These are phyloP conservation scores for Apiotrichum sp. DNA, from an alignment of 1,284 basidiomycete species.

Conservation along the genomic window DNA sequence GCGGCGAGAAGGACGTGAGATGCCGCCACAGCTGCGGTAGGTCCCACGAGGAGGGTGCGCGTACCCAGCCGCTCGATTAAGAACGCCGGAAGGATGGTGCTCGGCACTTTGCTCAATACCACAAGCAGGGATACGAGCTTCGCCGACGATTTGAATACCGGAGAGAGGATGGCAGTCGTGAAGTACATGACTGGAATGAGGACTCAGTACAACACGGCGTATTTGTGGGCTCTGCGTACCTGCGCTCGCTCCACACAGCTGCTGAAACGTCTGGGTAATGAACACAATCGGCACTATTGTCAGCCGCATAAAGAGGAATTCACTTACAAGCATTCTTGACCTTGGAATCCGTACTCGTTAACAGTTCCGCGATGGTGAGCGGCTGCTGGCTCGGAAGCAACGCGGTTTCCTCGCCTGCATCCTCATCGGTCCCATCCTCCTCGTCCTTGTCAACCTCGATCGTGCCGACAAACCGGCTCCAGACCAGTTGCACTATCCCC, in stretches of 20 bases:
- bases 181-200: constrained; percentile 40
- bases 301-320: neutral
- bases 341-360: constrained; percentile 22
- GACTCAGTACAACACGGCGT: neutral
- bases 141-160: constrained; percentile 21
- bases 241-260: constrained; percentile 36
- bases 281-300: constrained; percentile 31
- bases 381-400: neutral
- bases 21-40: constrained; percentile 24
- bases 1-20: constrained; percentile 25
- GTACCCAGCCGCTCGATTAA: constrained; percentile 41
- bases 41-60: constrained; percentile 25
- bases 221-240: constrained; percentile 36
- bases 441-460: neutral
- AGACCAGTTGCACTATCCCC: constrained; percentile 39
- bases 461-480: constrained; percentile 8
- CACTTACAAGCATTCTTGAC: constrained; percentile 5
- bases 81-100: constrained; percentile 48
- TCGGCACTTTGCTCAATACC: constrained; percentile 43
- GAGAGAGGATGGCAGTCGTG: constrained; percentile 39
- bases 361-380: constrained; percentile 26
- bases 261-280: constrained; percentile 34
- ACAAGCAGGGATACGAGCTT: constrained; percentile 38
- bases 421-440: neutral
- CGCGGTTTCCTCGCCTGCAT: neutral